A percentile compares a stretch with the other conserved stretches of the same genome.
Conservation (phyloP, 2,329 filamentous ascomycete genomes). For the Colletotrichum sp. region DNA sequence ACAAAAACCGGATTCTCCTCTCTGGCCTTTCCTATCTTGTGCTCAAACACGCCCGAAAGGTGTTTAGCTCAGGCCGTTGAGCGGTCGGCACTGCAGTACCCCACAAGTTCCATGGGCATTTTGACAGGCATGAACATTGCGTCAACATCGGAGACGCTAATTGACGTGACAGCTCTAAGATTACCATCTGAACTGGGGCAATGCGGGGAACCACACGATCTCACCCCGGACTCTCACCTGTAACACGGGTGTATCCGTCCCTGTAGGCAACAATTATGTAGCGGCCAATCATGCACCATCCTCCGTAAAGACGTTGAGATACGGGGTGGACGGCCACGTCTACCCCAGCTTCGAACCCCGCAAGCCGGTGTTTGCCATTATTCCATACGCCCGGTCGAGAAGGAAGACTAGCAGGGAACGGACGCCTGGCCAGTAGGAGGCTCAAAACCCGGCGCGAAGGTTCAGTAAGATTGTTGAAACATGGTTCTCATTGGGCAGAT, state of each 20-base stretch:
- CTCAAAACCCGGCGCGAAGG: neutral
- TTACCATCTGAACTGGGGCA: neutral
- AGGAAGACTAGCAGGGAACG: neutral
- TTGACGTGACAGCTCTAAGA: neutral
- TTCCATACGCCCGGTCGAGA: neutral
- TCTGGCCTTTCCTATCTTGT: neutral
- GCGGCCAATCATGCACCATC: neutral
- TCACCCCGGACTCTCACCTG: neutral
- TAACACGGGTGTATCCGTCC: neutral
- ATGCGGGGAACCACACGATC: neutral
- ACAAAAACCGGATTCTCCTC: neutral
- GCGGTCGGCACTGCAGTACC: neutral
- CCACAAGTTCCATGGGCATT: neutral
- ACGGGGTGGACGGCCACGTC: neutral
- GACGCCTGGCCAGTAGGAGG: neutral
- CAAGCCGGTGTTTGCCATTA: neutral
- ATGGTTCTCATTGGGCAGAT: neutral
- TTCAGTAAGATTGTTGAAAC: neutral
- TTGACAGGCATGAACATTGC: neutral
- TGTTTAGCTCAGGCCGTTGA: neutral
- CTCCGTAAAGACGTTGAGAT: neutral
- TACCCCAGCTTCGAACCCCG: neutral
- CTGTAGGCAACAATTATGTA: neutral
- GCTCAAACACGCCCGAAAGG: neutral
- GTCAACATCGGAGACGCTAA: neutral